Conservation (phyloP, 1,284 basidiomycete genomes). For the Puccinia coronata region DNA sequence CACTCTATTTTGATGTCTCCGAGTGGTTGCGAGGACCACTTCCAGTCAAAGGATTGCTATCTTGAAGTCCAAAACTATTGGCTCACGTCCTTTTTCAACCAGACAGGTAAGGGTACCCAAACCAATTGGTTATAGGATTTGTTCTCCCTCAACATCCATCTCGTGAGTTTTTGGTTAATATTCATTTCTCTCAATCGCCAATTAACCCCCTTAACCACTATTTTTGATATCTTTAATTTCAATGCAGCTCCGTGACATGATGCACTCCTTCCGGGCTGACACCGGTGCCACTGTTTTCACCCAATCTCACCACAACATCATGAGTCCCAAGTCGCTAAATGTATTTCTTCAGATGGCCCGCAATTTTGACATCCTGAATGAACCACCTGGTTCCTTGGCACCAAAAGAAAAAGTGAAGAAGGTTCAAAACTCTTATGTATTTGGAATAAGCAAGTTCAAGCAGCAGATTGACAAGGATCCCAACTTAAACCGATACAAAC, state of each 20-base stretch:
- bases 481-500: too few species aligned
- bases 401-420: too few species aligned
- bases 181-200: neutral
- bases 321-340: neutral
- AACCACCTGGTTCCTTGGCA: neutral
- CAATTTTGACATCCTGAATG: neutral
- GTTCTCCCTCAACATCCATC: conserved; percentile 7
- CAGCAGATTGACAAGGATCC: too few species aligned
- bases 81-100: conserved; percentile 21
- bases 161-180: neutral
- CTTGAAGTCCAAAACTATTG: conserved; percentile 28
- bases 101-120: neutral
- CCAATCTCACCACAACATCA: neutral
- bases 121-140: neutral
- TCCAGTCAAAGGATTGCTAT: conserved; percentile 28
- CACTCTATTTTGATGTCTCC: conserved; percentile 29
- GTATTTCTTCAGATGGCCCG: neutral
- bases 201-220: neutral
- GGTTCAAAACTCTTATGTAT: too few species aligned
- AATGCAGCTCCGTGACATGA: neutral
- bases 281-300: neutral
- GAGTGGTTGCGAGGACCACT: conserved; percentile 17
- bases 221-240: neutral
- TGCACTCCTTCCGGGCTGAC: neutral
- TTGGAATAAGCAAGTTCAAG: too few species aligned